phyloP scores from a whole-genome alignment of 2,329 filamentous ascomycete species.

The Fusarium clavum region DNA sequence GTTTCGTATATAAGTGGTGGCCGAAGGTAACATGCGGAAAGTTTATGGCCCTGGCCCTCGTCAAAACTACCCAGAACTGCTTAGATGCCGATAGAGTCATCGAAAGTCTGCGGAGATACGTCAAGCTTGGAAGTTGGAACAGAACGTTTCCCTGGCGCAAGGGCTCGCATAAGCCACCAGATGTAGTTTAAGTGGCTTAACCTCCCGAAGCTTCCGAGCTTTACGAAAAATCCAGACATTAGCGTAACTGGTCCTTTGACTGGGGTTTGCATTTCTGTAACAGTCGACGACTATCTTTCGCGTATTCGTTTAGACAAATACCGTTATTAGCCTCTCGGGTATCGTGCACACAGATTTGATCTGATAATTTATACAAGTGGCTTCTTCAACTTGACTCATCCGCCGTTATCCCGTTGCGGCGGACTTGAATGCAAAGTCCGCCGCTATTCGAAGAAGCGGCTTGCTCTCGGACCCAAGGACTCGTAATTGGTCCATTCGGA shows the following conservation, averaged over 20 bases:
- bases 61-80: neutral
- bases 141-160: neutral
- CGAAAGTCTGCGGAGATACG: neutral
- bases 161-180: neutral
- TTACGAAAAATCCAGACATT: constrained; percentile 9
- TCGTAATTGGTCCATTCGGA: constrained; percentile 25
- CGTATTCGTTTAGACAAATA: neutral
- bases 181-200: constrained; percentile 21
- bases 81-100: neutral
- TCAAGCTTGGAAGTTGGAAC: neutral
- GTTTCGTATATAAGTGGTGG: neutral
- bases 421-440: constrained; percentile 35
- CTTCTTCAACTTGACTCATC: constrained; percentile 9
- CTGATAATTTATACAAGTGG: neutral
- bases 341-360: neutral
- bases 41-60: neutral
- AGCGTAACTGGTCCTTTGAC: neutral
- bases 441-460: constrained; percentile 17
- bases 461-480: constrained; percentile 23
- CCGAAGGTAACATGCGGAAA: neutral
- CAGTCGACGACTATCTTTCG: neutral
- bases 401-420: constrained; percentile 10
- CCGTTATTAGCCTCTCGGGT: neutral
- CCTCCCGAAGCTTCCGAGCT: constrained; percentile 32
- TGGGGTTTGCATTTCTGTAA: neutral